Conservation (phyloP, 1,284 basidiomycete species). For the Pseudozyma sp. region DNA sequence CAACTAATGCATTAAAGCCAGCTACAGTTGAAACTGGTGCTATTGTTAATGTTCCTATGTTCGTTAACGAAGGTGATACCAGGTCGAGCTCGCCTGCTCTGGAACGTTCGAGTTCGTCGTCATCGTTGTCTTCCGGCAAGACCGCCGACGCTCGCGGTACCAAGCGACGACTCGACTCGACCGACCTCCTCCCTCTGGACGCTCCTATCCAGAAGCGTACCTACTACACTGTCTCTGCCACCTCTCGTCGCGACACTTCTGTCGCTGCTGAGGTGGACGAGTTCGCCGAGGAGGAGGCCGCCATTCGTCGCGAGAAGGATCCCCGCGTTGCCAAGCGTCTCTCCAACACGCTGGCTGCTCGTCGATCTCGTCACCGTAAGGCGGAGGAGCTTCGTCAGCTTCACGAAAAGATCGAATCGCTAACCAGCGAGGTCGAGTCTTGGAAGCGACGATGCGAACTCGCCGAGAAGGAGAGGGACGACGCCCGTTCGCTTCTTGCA, state of each 20-base stretch:
- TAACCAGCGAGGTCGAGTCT: conserved; percentile 54
- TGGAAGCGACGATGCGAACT: conserved; percentile 65
- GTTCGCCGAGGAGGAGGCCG: conserved; percentile 49
- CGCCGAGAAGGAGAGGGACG: conserved; percentile 63
- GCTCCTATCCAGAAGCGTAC: conserved; percentile 66
- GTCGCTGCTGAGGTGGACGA: conserved; percentile 28
- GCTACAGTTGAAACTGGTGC: too few species aligned
- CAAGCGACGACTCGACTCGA: conserved; percentile 60
- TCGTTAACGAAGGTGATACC: too few species aligned
- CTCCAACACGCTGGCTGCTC: conserved; percentile 67
- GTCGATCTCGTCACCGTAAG: conserved; percentile 66
- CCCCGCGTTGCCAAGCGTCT: conserved; percentile 66
- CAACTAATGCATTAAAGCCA: too few species aligned
- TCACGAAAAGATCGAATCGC: conserved; percentile 61
- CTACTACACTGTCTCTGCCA: conserved; percentile 65
- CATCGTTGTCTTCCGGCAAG: conserved; percentile 19
- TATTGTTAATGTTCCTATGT: too few species aligned
- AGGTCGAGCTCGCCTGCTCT: conserved; percentile 23
- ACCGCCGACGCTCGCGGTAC: conserved; percentile 40
- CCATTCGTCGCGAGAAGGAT: conserved; percentile 56
- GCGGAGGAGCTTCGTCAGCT: conserved; percentile 63
- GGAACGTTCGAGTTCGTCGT: conserved; percentile 32
- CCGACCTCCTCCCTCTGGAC: conserved; percentile 65
- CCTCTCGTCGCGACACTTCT: conserved; percentile 58
- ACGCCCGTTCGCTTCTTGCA: conserved; percentile 24